Evolutionary conservation across 371 early-diverging fungal species (phyloP).

Genomic region (Mortierella sp.): DNA sequence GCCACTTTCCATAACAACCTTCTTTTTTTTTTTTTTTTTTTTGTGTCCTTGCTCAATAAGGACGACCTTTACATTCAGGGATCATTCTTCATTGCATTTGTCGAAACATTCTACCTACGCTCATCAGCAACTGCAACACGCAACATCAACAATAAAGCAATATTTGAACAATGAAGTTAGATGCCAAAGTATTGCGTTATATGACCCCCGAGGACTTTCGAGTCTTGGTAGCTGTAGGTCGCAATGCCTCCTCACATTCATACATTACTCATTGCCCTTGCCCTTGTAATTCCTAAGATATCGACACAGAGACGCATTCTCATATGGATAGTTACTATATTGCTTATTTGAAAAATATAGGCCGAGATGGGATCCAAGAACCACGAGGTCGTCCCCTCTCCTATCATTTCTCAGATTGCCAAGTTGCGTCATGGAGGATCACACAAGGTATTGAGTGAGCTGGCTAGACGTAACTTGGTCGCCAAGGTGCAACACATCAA

Average conservation of each 20-base stretch:
- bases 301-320: not conserved
- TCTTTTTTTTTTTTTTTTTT: conserved; percentile 23
- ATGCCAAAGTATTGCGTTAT: conserved; percentile 94
- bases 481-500: conserved; percentile 88
- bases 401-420: conserved; percentile 91
- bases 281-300: not conserved
- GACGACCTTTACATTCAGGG: not conserved
- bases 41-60: not conserved
- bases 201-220: conserved; percentile 95
- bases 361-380: conserved; percentile 98
- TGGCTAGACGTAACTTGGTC: conserved; percentile 91
- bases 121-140: not conserved
- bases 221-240: conserved; percentile 91
- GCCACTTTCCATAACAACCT: conserved; percentile 17
- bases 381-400: conserved; percentile 96
- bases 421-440: conserved; percentile 88
- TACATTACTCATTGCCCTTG: too few species aligned
- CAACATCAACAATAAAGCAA: not conserved
- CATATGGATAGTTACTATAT: not conserved
- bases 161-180: conserved; percentile 87
- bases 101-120: not conserved
- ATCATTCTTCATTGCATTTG: conserved; percentile 7
- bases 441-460: conserved; percentile 85
- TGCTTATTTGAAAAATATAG: conserved; percentile 49
- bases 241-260: not conserved